Conservation (phyloP, 495 filamentous ascomycete genomes). For the Tuber melanosporum region DNA sequence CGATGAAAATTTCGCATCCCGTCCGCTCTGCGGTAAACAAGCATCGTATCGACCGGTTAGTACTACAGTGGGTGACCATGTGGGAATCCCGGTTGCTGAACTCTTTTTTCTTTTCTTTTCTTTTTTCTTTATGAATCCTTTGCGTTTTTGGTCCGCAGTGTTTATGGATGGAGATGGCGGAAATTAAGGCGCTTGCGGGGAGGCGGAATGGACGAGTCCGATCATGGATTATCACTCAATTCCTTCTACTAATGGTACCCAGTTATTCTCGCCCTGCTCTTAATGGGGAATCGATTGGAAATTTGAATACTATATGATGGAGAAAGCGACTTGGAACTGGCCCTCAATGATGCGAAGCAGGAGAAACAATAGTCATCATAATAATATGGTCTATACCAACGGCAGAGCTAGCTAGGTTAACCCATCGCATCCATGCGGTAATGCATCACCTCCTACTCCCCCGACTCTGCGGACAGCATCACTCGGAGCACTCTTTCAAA, state of each 20-base stretch:
- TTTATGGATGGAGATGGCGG: not conserved
- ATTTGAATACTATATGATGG: not conserved
- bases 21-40: conserved; percentile 1
- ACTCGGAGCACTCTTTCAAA: too few relatives aligned
- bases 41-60: not conserved
- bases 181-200: not conserved
- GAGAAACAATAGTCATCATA: not conserved
- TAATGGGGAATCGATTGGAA: not conserved
- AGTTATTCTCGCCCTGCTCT: not conserved
- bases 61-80: conserved; percentile 2
- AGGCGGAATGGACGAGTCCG: not conserved
- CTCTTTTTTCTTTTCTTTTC: not conserved
- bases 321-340: not conserved
- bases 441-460: too few relatives aligned
- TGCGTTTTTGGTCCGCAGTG: not conserved
- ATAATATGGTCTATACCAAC: not conserved
- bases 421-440: not conserved
- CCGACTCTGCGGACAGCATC: too few relatives aligned
- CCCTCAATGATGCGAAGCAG: not conserved
- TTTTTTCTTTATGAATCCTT: not conserved
- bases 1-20: conserved; percentile 2
- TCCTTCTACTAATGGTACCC: accelerated
- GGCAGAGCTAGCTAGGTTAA: not conserved
- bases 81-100: not conserved
- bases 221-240: not conserved